Evolutionary conservation across 2,329 filamentous ascomycete species (phyloP).

Genomic region (Apiospora arundinis): DNA sequence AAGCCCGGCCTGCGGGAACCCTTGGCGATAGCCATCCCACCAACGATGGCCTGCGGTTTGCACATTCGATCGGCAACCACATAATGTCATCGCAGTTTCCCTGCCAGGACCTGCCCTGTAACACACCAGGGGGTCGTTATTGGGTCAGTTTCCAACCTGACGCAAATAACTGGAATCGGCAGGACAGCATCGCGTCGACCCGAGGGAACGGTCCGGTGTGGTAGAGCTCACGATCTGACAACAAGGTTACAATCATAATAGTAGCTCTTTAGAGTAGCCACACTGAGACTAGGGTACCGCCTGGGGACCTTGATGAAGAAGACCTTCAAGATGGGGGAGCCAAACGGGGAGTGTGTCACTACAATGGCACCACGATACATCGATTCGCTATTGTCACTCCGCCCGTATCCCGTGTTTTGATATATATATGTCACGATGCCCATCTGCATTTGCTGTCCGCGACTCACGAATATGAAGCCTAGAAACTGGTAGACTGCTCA

Average conservation of each 20-base stretch:
- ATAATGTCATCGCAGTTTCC: neutral
- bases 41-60: neutral
- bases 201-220: neutral
- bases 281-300: neutral
- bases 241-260: neutral
- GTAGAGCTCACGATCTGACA: neutral
- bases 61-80: neutral
- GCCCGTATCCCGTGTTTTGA: too few relatives aligned
- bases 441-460: neutral
- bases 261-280: neutral
- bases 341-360: neutral
- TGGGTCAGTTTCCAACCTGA: neutral
- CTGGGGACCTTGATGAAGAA: neutral
- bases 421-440: neutral
- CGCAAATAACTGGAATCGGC: neutral
- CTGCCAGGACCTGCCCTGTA: neutral
- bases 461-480: neutral
- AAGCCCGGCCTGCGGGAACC: neutral
- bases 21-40: neutral
- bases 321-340: neutral
- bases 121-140: neutral
- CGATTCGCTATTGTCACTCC: neutral
- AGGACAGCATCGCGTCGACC: neutral
- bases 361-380: slow-evolving; percentile 1
- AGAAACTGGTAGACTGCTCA: neutral